phyloP scores from a whole-genome alignment of 2,329 filamentous ascomycete species.

The Mollisia scopiformis region DNA sequence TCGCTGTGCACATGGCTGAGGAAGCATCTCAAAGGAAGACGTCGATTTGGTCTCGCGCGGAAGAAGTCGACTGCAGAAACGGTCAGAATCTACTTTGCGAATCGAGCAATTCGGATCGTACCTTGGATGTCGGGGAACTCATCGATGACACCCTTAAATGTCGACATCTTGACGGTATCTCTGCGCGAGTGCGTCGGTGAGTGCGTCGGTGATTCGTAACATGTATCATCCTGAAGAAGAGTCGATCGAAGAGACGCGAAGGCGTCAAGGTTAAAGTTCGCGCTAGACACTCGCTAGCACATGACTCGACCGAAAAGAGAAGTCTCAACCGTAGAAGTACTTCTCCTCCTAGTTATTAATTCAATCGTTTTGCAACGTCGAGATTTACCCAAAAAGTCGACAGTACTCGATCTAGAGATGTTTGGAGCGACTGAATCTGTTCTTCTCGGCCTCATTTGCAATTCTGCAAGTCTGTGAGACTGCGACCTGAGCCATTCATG shows the following conservation, averaged over 20 bases:
- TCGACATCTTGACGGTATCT: conserved; percentile 62
- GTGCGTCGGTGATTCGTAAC: no score
- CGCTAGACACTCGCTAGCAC: background rate
- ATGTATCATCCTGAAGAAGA: no score
- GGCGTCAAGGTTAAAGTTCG: background rate
- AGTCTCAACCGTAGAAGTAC: no score
- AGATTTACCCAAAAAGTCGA: no score
- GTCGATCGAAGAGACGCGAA: background rate
- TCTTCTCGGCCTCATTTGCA: background rate
- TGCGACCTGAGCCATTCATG: background rate
- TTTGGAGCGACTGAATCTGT: no score
- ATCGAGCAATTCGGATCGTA: conserved; percentile 37
- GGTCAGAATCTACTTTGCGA: conserved; percentile 5
- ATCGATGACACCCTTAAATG: conserved; percentile 70
- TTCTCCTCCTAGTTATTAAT: no score
- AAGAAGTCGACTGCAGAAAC: conserved; percentile 81
- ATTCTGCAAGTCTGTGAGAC: no score
- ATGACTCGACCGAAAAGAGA: background rate
- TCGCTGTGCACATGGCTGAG: conserved; percentile 93
- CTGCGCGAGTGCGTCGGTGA: no score
- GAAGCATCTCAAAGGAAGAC: conserved; percentile 79
- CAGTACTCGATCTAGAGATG: no score
- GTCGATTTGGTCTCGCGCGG: conserved; percentile 54
- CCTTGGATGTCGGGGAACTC: conserved; percentile 82
- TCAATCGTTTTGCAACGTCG: no score